These are phyloP conservation scores for Rhodotorula sp. DNA, from an alignment of 1,284 basidiomycete species.

Conservation along the genomic window DNA sequence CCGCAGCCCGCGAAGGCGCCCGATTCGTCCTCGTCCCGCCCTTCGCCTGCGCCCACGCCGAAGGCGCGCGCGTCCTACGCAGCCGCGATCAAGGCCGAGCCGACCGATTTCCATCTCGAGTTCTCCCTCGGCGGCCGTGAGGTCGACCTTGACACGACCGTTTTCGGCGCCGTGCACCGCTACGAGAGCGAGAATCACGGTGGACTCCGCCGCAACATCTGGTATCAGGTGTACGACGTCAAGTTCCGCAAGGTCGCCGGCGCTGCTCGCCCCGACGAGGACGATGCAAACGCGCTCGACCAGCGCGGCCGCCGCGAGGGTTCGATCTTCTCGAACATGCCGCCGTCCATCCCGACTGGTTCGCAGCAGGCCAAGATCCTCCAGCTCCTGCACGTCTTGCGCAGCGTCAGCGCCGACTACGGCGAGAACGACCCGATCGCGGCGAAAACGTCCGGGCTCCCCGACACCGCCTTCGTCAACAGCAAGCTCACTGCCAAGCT, in stretches of 20 bases:
- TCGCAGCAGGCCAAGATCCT: slow-evolving; percentile 87
- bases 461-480: slow-evolving; percentile 87
- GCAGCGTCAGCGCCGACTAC: slow-evolving; percentile 69
- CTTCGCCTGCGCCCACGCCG: slow-evolving; percentile 25
- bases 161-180: slow-evolving; percentile 93
- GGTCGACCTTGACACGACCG: slow-evolving; percentile 81
- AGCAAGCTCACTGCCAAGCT: slow-evolving; percentile 98
- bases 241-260: slow-evolving; percentile 91
- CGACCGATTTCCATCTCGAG: slow-evolving; percentile 93
- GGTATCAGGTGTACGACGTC: slow-evolving; percentile 85
- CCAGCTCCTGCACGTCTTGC: slow-evolving; percentile 81
- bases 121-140: slow-evolving; percentile 87
- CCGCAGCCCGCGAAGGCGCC: slow-evolving; percentile 58
- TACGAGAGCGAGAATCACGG: slow-evolving; percentile 55
- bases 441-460: slow-evolving; percentile 42
- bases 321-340: slow-evolving; percentile 49
- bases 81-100: slow-evolving; percentile 85
- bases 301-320: slow-evolving; percentile 46
- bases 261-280: slow-evolving; percentile 59
- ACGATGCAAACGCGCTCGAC: slow-evolving; percentile 28
- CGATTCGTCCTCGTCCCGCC: slow-evolving; percentile 44
- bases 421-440: slow-evolving; percentile 24
- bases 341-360: slow-evolving; percentile 77
- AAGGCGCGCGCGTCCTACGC: slow-evolving; percentile 69
- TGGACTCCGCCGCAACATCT: slow-evolving; percentile 61